These are phyloP conservation scores for Nasturtium officinale DNA, from an alignment of 345 rosid genomes.

Conservation along the genomic window DNA sequence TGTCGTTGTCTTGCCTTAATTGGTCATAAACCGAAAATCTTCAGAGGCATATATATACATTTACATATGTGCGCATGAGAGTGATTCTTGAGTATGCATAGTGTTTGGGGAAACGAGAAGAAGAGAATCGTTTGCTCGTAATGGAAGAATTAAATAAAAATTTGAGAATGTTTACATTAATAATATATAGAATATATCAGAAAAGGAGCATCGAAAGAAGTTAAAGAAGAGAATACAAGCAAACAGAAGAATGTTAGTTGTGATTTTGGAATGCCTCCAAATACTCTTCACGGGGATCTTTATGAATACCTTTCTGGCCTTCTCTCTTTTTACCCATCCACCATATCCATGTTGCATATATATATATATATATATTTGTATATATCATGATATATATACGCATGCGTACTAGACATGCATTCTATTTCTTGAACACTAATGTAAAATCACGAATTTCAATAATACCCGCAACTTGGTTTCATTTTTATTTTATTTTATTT, in stretches of 20 bases:
- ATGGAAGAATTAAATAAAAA: not conserved
- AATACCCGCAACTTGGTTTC: not conserved
- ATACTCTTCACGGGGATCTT: slow-evolving; percentile 55
- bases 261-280: slow-evolving; percentile 59
- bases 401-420: not conserved
- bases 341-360: not conserved
- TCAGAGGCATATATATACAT: not conserved
- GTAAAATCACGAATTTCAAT: slow-evolving; percentile 1
- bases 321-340: slow-evolving; percentile 23
- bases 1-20: not conserved
- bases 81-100: slow-evolving; percentile 14
- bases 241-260: slow-evolving; percentile 53
- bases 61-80: slow-evolving; percentile 5
- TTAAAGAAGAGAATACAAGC: slow-evolving; percentile 46
- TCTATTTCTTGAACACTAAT: not conserved
- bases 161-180: not conserved
- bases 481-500: not conserved
- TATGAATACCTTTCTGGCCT: slow-evolving; percentile 18
- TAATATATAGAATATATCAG: not conserved
- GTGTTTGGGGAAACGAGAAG: not conserved
- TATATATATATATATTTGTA: not conserved
- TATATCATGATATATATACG: not conserved
- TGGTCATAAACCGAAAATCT: not conserved
- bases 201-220: slow-evolving; percentile 45
- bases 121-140: slow-evolving; percentile 32